These are phyloP conservation scores for Ziziphus jujuba DNA, from an alignment of 306 rosid genomes.

Conservation along the genomic window DNA sequence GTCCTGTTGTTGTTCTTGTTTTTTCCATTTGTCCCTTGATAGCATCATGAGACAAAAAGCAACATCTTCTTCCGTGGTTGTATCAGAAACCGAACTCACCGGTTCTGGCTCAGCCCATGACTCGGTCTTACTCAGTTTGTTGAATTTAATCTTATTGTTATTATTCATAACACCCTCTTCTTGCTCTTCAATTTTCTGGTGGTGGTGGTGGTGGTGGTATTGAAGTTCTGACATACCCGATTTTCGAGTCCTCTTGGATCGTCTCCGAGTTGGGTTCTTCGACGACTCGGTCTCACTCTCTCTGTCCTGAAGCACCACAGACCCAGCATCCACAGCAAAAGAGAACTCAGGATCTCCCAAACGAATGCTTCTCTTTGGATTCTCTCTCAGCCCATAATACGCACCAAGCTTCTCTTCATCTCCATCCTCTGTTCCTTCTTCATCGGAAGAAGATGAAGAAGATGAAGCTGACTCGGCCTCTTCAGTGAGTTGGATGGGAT, in stretches of 20 bases:
- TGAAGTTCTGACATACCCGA: conserved; percentile 11
- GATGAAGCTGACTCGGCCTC: conserved; percentile 56
- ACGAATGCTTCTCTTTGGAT: conserved; percentile 62
- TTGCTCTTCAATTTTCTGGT: conserved; percentile 18
- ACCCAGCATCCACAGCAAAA: conserved; percentile 48
- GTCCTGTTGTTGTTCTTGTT: not conserved
- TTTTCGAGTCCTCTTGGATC: conserved; percentile 70
- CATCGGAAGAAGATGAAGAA: conserved; percentile 31
- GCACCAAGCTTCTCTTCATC: conserved; percentile 40
- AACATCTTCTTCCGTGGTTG: conserved; percentile 71
- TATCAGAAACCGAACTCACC: conserved; percentile 68
- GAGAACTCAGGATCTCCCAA: conserved; percentile 75
- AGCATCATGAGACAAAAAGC: conserved; percentile 87
- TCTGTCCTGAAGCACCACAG: conserved; percentile 67
- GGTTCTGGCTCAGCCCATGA: conserved; percentile 62
- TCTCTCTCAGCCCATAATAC: conserved; percentile 58
- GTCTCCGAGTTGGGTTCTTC: conserved; percentile 56
- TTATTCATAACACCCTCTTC: conserved; percentile 1
- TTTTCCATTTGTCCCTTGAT: conserved; percentile 74
- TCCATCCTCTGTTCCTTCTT: conserved; percentile 33
- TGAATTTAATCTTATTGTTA: conserved; percentile 23
- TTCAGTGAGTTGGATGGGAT: conserved; percentile 36
- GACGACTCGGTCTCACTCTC: conserved; percentile 92
- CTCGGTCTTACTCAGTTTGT: conserved; percentile 28
- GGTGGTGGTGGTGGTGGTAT: conserved; percentile 2